These are phyloP conservation scores for Podospora australis DNA, from an alignment of 495 filamentous ascomycete species.

Conservation along the genomic window DNA sequence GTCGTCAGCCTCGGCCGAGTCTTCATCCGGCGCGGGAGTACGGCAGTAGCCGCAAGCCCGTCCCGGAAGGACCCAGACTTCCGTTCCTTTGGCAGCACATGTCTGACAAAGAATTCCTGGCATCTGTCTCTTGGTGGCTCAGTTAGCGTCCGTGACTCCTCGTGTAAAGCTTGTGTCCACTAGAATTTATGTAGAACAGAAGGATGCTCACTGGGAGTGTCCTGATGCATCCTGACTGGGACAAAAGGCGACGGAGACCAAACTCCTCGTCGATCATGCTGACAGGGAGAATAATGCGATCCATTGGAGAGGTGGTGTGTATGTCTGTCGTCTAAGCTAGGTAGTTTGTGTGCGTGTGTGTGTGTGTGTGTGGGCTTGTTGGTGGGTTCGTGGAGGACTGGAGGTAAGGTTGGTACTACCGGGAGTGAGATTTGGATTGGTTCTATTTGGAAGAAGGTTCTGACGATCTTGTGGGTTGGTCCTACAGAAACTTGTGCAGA, in stretches of 20 bases:
- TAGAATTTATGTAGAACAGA: neutral
- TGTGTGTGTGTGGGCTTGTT: no score
- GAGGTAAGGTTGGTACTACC: no score
- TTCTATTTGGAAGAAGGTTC: neutral
- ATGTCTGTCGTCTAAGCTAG: neutral
- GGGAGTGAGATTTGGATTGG: no score
- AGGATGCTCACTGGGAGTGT: constrained; percentile 2
- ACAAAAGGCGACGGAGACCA: neutral
- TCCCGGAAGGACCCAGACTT: constrained; percentile 47
- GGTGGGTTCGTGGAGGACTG: no score
- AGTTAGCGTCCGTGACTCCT: no score
- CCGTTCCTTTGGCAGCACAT: constrained; percentile 37
- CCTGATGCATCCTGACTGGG: constrained; percentile 2
- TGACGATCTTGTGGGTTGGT: neutral
- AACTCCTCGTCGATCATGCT: neutral
- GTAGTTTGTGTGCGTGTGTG: neutral
- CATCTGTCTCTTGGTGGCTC: constrained; percentile 7
- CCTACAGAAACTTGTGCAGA: neutral
- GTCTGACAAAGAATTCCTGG: constrained; percentile 26
- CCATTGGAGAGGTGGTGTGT: neutral
- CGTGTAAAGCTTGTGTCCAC: no score
- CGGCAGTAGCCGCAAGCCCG: constrained; percentile 40
- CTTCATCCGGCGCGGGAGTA: constrained; percentile 22
- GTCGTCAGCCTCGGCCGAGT: no score
- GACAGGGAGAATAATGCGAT: neutral